phyloP scores from a whole-genome alignment of 2,329 filamentous ascomycete genomes.

The Camptophora hylomeconis region DNA sequence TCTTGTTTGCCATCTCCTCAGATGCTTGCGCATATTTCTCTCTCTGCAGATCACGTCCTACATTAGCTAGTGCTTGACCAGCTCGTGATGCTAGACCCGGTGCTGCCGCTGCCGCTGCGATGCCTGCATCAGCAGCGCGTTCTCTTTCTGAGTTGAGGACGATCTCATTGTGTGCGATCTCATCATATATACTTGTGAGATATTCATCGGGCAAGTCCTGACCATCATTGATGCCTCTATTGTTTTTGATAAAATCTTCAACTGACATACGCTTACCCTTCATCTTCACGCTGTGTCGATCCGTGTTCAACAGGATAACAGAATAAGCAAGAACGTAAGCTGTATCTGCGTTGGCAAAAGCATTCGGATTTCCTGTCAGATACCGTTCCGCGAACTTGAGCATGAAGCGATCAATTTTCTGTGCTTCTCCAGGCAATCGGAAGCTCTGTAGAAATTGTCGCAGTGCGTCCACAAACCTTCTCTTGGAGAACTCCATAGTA shows the following conservation, averaged over 20 bases:
- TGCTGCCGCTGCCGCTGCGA: constrained; percentile 42
- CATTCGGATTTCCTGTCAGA: constrained; percentile 86
- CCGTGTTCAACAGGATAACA: constrained; percentile 91
- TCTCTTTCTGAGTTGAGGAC: constrained; percentile 87
- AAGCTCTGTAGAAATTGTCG: constrained; percentile 90
- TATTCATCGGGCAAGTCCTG: constrained; percentile 90
- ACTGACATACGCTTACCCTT: constrained; percentile 76
- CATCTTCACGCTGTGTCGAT: constrained; percentile 83
- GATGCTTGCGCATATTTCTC: constrained; percentile 93
- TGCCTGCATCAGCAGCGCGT: constrained; percentile 67
- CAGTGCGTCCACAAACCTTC: constrained; percentile 82
- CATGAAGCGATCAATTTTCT: constrained; percentile 99
- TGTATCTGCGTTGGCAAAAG: constrained; percentile 95
- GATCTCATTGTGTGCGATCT: constrained; percentile 84
- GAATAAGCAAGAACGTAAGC: constrained; percentile 94
- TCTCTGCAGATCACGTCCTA: constrained; percentile 78
- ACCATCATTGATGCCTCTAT: constrained; percentile 93
- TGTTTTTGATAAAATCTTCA: constrained; percentile 98
- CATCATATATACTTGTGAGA: constrained; percentile 75
- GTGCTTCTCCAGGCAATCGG: constrained; percentile 84
- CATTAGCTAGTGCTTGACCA: constrained; percentile 79
- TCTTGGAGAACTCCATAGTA: constrained; percentile 81
- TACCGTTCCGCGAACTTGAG: constrained; percentile 97
- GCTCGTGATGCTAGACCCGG: constrained; percentile 67
- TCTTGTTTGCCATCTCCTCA: constrained; percentile 76